A percentile compares a stretch with the other conserved stretches of the same genome.
These are phyloP conservation scores for Claviceps sp. DNA, from an alignment of 2,329 filamentous ascomycete genomes.

Conservation along the genomic window DNA sequence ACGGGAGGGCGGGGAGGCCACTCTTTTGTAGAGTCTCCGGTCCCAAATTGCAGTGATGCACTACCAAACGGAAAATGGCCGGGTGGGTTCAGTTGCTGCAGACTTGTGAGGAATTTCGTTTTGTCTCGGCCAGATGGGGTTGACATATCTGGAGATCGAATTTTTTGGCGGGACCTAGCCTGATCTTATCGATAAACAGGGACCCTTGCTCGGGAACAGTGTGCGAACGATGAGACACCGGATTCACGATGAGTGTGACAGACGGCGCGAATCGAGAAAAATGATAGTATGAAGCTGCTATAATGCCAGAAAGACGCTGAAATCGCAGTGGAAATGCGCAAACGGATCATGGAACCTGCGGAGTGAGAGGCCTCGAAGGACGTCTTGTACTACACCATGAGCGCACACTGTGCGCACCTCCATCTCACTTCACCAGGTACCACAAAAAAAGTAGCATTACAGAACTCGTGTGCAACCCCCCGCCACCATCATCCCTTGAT, in stretches of 20 bases:
- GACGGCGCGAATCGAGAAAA: neutral
- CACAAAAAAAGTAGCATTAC: constrained; percentile 2
- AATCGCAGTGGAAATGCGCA: no score
- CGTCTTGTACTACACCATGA: neutral
- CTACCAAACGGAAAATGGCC: constrained; percentile 4
- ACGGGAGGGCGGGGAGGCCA: no score
- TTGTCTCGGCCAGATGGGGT: neutral
- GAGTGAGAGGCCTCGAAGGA: no score
- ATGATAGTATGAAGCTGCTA: neutral
- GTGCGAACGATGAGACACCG: neutral
- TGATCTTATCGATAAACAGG: constrained; percentile 20
- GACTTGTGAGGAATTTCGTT: neutral
- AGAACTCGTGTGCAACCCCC: neutral
- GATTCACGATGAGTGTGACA: neutral
- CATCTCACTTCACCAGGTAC: neutral
- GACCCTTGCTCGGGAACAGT: constrained; percentile 2
- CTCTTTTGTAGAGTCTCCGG: neutral
- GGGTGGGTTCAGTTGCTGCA: neutral
- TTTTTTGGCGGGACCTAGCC: constrained; percentile 14
- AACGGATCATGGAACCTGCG: no score
- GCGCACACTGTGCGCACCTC: constrained; percentile 6
- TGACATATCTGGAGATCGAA: constrained; percentile 4
- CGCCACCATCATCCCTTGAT: neutral
- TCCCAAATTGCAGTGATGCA: neutral
- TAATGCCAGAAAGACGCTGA: no score